phyloP scores from a whole-genome alignment of 441 rosid genomes.

The Gossypium aridum region DNA sequence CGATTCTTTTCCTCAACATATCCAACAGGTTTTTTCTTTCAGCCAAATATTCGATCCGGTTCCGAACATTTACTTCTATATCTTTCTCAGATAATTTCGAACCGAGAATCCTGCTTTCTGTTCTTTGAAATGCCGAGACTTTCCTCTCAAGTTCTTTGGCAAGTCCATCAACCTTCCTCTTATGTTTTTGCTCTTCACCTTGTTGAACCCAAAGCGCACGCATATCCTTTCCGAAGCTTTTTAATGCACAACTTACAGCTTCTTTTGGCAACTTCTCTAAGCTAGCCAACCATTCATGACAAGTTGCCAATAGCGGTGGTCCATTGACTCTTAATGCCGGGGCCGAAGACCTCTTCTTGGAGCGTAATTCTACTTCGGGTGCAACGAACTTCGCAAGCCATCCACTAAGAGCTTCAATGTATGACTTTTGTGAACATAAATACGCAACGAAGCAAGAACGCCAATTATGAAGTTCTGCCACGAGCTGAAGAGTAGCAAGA shows the following conservation, averaged over 20 bases:
- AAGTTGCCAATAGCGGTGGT: conserved; percentile 33
- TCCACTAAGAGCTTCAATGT: conserved; percentile 40
- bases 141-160: conserved; percentile 36
- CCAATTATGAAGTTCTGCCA: conserved; percentile 49
- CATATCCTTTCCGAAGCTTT: conserved; percentile 33
- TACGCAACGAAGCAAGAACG: conserved; percentile 27
- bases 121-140: conserved; percentile 27
- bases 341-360: conserved; percentile 18
- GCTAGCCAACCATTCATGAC: conserved; percentile 38
- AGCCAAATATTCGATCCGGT: conserved; percentile 23
- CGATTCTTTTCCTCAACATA: conserved; percentile 22
- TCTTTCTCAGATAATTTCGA: conserved; percentile 23
- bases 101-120: conserved; percentile 32
- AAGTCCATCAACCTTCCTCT: conserved; percentile 44
- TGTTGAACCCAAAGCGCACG: conserved; percentile 38
- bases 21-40: conserved; percentile 28
- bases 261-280: conserved; percentile 36
- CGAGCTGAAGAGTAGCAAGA: conserved; percentile 55
- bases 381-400: conserved; percentile 45
- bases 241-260: conserved; percentile 30
- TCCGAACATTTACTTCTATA: conserved; percentile 11
- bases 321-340: conserved; percentile 15
- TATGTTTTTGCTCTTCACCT: conserved; percentile 47
- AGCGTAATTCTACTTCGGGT: conserved; percentile 33
- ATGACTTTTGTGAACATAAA: conserved; percentile 37